phyloP scores from a whole-genome alignment of 1,284 basidiomycete genomes.

The Rhodofomes roseus region DNA sequence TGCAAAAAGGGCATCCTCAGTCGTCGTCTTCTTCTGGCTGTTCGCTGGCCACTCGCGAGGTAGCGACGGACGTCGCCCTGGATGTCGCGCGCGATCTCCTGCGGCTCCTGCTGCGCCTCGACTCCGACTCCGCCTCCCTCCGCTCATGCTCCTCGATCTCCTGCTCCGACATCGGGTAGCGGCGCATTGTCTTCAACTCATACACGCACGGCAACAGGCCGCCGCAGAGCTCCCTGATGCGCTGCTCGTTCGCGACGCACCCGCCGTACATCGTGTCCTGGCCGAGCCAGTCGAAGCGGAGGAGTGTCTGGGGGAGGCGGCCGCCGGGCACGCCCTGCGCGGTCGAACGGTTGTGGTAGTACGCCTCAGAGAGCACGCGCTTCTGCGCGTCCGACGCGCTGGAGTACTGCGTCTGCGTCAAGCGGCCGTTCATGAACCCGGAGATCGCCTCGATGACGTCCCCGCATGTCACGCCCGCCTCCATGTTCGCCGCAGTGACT shows the following conservation, averaged over 20 bases:
- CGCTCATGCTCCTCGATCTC: slow-evolving; percentile 41
- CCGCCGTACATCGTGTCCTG: slow-evolving; percentile 58
- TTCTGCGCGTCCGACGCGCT: slow-evolving; percentile 32
- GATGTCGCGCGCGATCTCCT: slow-evolving; percentile 16
- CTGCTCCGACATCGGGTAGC: slow-evolving; percentile 44
- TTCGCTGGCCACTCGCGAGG: slow-evolving; percentile 5
- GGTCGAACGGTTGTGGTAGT: slow-evolving; percentile 61
- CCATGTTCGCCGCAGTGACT: slow-evolving; percentile 44
- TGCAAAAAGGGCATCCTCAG: not conserved
- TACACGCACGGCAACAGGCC: slow-evolving; percentile 55
- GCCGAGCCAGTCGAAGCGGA: slow-evolving; percentile 61
- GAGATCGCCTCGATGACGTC: slow-evolving; percentile 63
- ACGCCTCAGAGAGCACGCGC: slow-evolving; percentile 43
- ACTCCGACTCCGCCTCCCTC: slow-evolving; percentile 21
- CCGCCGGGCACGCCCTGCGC: slow-evolving; percentile 64
- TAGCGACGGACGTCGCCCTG: slow-evolving; percentile 13
- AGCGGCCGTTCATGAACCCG: slow-evolving; percentile 44
- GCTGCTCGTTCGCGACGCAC: slow-evolving; percentile 41
- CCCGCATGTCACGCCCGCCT: slow-evolving; percentile 65
- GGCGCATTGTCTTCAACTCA: slow-evolving; percentile 48
- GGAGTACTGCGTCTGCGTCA: slow-evolving; percentile 49
- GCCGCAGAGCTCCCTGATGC: slow-evolving; percentile 41
- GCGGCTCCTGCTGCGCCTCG: slow-evolving; percentile 6
- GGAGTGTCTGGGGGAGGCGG: slow-evolving; percentile 52
- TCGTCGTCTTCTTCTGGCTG: not conserved